Percentiles rank a stretch among this genome's conserved stretches.
Conservation (phyloP, 2,329 filamentous ascomycete genomes). For the Albifimbria verrucaria region DNA sequence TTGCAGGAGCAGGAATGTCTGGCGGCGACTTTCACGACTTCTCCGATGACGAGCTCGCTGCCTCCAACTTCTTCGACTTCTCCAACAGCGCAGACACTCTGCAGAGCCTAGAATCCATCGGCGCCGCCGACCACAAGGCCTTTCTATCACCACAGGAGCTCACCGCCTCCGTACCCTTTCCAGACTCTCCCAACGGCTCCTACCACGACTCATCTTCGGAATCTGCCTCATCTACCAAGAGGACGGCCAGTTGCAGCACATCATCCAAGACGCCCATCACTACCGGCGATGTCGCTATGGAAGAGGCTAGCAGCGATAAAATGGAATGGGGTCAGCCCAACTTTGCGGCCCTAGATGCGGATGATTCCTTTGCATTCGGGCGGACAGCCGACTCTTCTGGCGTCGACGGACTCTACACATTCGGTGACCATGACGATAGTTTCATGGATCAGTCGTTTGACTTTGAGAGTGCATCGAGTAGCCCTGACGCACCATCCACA, state of each 20-base stretch:
- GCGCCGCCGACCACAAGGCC: conserved; percentile 24
- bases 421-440: conserved; percentile 34
- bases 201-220: conserved; percentile 51
- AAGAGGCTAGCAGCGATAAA: conserved; percentile 35
- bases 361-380: conserved; percentile 35
- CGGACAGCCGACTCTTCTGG: conserved; percentile 19
- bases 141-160: conserved; percentile 31
- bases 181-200: conserved; percentile 37
- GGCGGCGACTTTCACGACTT: conserved; percentile 34
- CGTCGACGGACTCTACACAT: conserved; percentile 27
- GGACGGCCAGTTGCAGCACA: conserved; percentile 43
- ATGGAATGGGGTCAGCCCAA: conserved; percentile 39
- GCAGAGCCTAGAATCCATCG: conserved; percentile 28
- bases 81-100: conserved; percentile 35
- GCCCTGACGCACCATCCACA: conserved; percentile 38
- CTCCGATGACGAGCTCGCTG: conserved; percentile 32
- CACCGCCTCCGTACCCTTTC: conserved; percentile 32
- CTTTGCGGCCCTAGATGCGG: conserved; percentile 32
- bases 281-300: conserved; percentile 40
- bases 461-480: conserved; percentile 57
- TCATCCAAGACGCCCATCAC: conserved; percentile 37
- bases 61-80: conserved; percentile 31
- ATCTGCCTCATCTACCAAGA: conserved; percentile 46
- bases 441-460: conserved; percentile 51
- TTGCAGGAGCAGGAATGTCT: conserved; percentile 33